Evolutionary conservation across 768 basidiomycete genomes (phyloP).

Genomic region (Crepidotus variabilis): DNA sequence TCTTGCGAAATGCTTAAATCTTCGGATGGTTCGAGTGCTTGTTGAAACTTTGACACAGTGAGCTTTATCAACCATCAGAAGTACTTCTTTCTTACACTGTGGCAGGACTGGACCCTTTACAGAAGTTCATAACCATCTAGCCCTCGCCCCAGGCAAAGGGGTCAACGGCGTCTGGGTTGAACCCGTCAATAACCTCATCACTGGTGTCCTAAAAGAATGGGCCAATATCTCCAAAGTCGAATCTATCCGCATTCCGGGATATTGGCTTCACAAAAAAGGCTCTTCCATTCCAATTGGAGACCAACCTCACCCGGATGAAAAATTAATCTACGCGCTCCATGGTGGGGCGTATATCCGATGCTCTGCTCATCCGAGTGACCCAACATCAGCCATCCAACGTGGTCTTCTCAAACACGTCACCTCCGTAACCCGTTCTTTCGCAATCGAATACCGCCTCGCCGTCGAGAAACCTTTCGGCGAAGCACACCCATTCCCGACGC

Average conservation of each 20-base stretch:
- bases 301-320: slow-evolving; percentile 44
- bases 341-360: slow-evolving; percentile 55
- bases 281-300: slow-evolving; percentile 29
- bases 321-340: slow-evolving; percentile 59
- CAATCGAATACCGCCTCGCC: slow-evolving; percentile 71
- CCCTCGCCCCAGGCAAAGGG: slow-evolving; percentile 35
- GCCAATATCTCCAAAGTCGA: slow-evolving; percentile 34
- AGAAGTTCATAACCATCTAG: slow-evolving; percentile 31
- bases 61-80: slow-evolving; percentile 2
- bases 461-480: slow-evolving; percentile 36
- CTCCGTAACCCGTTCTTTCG: slow-evolving; percentile 46
- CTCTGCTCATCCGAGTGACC: slow-evolving; percentile 55
- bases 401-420: slow-evolving; percentile 44
- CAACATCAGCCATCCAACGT: slow-evolving; percentile 39
- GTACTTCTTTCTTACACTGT: background rate
- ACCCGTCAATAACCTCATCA: slow-evolving; percentile 36
- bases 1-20: slow-evolving; percentile 32
- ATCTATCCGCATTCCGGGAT: slow-evolving; percentile 47
- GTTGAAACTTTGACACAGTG: slow-evolving; percentile 24
- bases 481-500: slow-evolving; percentile 66
- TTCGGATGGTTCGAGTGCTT: slow-evolving; percentile 31
- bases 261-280: slow-evolving; percentile 49
- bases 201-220: slow-evolving; percentile 39
- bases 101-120: slow-evolving; percentile 26
- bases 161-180: slow-evolving; percentile 49